Base-by-base conservation (phyloP, 352 stramenopile species). In the Pythium pyrilobum region DNA sequence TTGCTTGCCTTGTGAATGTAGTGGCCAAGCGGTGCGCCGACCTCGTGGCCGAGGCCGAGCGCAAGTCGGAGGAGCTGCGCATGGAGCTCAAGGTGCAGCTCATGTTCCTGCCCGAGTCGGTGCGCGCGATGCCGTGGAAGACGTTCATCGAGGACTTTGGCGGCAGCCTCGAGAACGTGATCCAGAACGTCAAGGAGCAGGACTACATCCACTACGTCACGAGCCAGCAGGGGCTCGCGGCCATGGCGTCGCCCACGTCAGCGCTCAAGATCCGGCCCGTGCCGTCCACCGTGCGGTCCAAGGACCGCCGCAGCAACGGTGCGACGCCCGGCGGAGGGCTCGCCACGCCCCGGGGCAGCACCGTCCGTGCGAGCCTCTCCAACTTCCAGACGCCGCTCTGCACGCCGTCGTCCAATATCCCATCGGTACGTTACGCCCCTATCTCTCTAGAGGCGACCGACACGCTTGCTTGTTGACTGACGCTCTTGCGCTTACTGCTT, bases 1-100 rank as follows among this genome's bases (percentile, higher is more conserved):
- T n/a, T n/a, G n/a, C n/a, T n/a, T n/a, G n/a, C n/a, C 27, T 13
- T 49, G 10, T 54, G 28, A 27, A 9, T 45, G 23, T 38, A 90
- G 80, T 91, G 48, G 71, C 87, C 56, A 76, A 88, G 51, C 64
- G 82, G 8, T 87, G 81, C 42, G 66, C 73, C 16, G 69, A 80
- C 38, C 45, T 92, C 13, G 33, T 80, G 33, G 63, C 59, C 5
- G 65, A 85, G 20, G 75, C 77, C 27, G 64, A 85, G 50, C 64
- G 71, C 53, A 77, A 75, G 23, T 78, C 71, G 12, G 64, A 78
- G 28, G 81, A 92, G 27, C 64, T 92, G 24, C 60, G 75, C 50
- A 80, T 86, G 69, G 79, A 89, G 52, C 69, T 92, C 28, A 86
- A 87, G 31, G 72, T 92, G 61, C 77, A 92, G 67, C 67, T 92